phyloP scores from a whole-genome alignment of 257 asterid species.

The Solanum pinnatisectum region DNA sequence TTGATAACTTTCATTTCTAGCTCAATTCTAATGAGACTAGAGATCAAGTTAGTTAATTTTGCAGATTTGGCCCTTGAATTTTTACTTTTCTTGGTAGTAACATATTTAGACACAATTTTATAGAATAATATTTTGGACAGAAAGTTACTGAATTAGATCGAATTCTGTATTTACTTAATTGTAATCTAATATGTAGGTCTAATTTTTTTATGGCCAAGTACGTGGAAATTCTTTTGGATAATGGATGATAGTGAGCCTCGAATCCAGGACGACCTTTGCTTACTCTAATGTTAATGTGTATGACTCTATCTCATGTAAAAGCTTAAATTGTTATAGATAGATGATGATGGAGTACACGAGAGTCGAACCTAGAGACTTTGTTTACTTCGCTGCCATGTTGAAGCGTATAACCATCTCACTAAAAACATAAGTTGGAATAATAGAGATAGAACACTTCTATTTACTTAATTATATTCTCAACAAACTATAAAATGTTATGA shows the following conservation, averaged over 20 bases:
- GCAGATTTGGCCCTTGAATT: background rate
- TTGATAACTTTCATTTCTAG: no score
- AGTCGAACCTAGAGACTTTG: no score
- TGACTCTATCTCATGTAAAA: background rate
- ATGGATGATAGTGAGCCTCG: accelerated
- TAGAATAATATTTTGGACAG: background rate
- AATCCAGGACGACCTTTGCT: accelerated
- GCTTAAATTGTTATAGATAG: background rate
- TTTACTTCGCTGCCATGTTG: background rate
- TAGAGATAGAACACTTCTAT: background rate
- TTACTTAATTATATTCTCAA: background rate
- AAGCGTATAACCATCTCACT: background rate
- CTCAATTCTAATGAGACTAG: background rate
- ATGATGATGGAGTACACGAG: background rate
- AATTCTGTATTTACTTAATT: background rate
- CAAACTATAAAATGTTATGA: background rate
- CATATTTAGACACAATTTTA: background rate
- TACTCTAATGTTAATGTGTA: no score
- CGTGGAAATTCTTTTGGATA: background rate
- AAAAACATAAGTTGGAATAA: no score
- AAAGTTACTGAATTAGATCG: background rate
- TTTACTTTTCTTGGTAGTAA: background rate
- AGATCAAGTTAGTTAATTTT: background rate
- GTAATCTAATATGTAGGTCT: no score
- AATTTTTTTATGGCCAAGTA: no score